phyloP scores from a whole-genome alignment of 345 rosid species.

The Citrus mangshanensis region DNA sequence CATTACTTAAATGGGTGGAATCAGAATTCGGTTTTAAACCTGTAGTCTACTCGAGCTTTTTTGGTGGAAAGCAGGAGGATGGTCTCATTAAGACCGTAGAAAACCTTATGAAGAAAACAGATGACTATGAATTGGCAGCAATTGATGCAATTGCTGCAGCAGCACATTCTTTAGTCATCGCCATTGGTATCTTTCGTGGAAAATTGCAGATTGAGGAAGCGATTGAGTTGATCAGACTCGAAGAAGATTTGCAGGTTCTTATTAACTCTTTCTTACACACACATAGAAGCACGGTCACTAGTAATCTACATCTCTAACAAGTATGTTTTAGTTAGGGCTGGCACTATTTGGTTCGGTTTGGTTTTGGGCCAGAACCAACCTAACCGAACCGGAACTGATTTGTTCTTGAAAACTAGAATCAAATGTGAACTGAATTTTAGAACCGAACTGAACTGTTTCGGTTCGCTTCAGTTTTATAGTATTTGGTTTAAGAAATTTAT shows the following conservation, averaged over 20 bases:
- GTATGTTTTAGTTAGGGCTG: neutral
- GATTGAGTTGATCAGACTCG: conserved; percentile 79
- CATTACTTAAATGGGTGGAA: conserved; percentile 77
- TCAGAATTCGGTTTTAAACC: conserved; percentile 85
- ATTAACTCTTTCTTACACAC: neutral
- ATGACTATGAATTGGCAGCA: conserved; percentile 80
- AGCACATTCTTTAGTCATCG: conserved; percentile 73
- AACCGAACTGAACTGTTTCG: no score
- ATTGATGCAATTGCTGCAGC: conserved; percentile 90
- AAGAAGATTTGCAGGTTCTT: conserved; percentile 92
- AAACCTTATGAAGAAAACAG: conserved; percentile 52
- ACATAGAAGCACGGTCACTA: neutral
- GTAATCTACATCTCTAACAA: neutral
- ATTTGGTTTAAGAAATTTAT: no score
- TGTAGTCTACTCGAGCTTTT: conserved; percentile 65
- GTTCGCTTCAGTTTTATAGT: no score
- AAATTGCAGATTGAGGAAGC: conserved; percentile 86
- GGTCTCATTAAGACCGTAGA: conserved; percentile 69
- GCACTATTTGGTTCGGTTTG: no score
- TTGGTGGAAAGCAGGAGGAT: conserved; percentile 87
- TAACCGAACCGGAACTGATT: no score
- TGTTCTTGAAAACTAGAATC: no score
- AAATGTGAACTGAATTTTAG: no score
- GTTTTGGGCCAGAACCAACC: no score
- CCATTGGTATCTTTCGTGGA: conserved; percentile 63